These are phyloP conservation scores for Amanita polypyramis DNA, from an alignment of 768 basidiomycete species.

Conservation along the genomic window DNA sequence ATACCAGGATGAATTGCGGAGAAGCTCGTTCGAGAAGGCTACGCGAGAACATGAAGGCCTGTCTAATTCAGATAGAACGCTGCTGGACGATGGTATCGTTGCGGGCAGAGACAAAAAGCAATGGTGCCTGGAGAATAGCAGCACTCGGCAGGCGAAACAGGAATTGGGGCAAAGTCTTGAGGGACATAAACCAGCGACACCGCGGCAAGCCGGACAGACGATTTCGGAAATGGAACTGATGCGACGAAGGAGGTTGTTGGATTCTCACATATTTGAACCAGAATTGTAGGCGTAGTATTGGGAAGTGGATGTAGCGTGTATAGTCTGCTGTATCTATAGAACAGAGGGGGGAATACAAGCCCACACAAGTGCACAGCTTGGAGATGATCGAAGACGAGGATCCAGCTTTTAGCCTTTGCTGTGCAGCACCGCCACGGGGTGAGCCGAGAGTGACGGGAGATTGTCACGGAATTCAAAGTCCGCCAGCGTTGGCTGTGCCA, in stretches of 20 bases:
- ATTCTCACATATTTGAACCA: slow-evolving; percentile 56
- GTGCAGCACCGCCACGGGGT: slow-evolving; percentile 30
- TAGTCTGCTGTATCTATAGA: slow-evolving; percentile 1
- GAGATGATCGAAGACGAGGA: slow-evolving; percentile 10
- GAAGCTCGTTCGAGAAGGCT: not conserved
- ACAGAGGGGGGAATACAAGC: not conserved
- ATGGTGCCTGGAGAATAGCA: not conserved
- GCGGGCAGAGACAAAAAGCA: not conserved
- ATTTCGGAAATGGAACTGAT: slow-evolving; percentile 76
- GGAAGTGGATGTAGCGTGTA: not conserved
- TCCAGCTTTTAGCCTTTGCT: slow-evolving; percentile 25
- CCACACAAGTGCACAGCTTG: slow-evolving; percentile 22
- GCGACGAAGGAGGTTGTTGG: slow-evolving; percentile 65
- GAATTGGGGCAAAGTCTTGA: slow-evolving; percentile 2
- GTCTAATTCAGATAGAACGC: slow-evolving; percentile 9
- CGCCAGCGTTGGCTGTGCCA: slow-evolving; percentile 5
- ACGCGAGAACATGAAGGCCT: not conserved
- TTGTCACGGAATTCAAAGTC: slow-evolving; percentile 1
- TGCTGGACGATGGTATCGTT: not conserved
- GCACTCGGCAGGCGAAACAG: not conserved
- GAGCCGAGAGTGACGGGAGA: slow-evolving; percentile 7
- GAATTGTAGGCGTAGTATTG: not conserved
- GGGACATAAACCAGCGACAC: slow-evolving; percentile 17
- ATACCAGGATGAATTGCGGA: slow-evolving; percentile 3
- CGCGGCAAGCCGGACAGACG: slow-evolving; percentile 46